Evolutionary conservation across 2,329 filamentous ascomycete genomes (phyloP).

Genomic region (Blumeria hordei): DNA sequence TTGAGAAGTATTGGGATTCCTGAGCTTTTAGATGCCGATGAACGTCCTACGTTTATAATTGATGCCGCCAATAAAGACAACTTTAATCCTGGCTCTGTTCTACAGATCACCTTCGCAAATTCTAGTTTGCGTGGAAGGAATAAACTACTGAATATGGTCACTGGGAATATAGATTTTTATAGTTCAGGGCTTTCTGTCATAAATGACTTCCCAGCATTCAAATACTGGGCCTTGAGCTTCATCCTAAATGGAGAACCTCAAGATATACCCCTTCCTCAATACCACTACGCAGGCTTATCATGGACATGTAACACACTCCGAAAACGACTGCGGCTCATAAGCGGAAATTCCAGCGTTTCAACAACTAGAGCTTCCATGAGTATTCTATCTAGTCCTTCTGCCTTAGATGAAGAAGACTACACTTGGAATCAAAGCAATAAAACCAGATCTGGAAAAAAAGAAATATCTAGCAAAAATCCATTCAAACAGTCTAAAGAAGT

Average conservation of each 20-base stretch:
- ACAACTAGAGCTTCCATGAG: not conserved
- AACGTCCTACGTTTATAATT: slow-evolving; percentile 52
- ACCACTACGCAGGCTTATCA: slow-evolving; percentile 35
- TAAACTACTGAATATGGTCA: slow-evolving; percentile 11
- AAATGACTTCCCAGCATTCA: slow-evolving; percentile 37
- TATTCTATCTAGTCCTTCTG: not conserved
- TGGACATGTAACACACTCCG: slow-evolving; percentile 52
- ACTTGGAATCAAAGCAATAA: too few relatives aligned
- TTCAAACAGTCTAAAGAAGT: not conserved
- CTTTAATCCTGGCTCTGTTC: slow-evolving; percentile 21
- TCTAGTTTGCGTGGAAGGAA: slow-evolving; percentile 29
- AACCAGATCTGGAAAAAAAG: not conserved
- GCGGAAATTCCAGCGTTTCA: slow-evolving; percentile 23
- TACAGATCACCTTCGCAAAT: slow-evolving; percentile 46
- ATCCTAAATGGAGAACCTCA: slow-evolving; percentile 26
- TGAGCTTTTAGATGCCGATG: slow-evolving; percentile 54
- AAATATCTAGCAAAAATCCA: not conserved
- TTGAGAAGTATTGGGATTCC: slow-evolving; percentile 41
- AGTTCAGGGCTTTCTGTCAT: slow-evolving; percentile 16
- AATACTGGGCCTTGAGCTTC: slow-evolving; percentile 38
- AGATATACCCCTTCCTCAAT: slow-evolving; percentile 28
- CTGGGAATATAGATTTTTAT: slow-evolving; percentile 9
- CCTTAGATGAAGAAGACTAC: not conserved
- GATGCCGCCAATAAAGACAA: slow-evolving; percentile 38
- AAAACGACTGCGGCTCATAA: slow-evolving; percentile 43